Evolutionary conservation across 768 basidiomycete genomes (phyloP).

Genomic region (Lentinus tigrinus): DNA sequence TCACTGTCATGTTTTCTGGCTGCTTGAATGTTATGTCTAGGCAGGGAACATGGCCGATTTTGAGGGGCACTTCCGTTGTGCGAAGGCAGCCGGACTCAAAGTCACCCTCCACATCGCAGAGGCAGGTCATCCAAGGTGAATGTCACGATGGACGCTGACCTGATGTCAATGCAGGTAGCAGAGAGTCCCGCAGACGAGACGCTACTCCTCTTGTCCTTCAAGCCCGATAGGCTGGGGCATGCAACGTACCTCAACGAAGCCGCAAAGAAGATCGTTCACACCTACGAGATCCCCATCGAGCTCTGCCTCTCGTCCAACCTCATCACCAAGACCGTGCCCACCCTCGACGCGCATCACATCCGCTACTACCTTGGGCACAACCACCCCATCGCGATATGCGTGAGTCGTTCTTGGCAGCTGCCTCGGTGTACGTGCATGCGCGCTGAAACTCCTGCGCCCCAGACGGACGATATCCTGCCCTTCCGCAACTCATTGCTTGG

Average conservation of each 20-base stretch:
- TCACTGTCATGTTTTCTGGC: background rate
- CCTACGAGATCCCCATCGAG: conserved; percentile 64
- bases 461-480: conserved; percentile 84
- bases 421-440: background rate
- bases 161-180: conserved; percentile 36
- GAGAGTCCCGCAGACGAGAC: conserved; percentile 58
- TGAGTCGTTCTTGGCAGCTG: conserved; percentile 35
- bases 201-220: conserved; percentile 54
- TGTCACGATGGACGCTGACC: background rate
- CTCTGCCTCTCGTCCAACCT: conserved; percentile 83
- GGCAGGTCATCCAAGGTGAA: conserved; percentile 36
- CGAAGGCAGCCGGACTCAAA: conserved; percentile 58
- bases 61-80: conserved; percentile 49
- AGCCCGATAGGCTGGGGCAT: conserved; percentile 72
- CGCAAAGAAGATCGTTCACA: conserved; percentile 53
- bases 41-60: conserved; percentile 58
- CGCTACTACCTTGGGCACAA: conserved; percentile 56
- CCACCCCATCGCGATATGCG: conserved; percentile 78
- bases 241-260: conserved; percentile 75
- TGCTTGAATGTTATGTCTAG: conserved; percentile 23
- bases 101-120: conserved; percentile 86
- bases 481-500: conserved; percentile 73
- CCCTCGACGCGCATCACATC: conserved; percentile 72
- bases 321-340: conserved; percentile 68
- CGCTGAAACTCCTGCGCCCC: background rate